Base-by-base conservation (phyloP, 441 rosid species). In the Erodium texanum region DNA sequence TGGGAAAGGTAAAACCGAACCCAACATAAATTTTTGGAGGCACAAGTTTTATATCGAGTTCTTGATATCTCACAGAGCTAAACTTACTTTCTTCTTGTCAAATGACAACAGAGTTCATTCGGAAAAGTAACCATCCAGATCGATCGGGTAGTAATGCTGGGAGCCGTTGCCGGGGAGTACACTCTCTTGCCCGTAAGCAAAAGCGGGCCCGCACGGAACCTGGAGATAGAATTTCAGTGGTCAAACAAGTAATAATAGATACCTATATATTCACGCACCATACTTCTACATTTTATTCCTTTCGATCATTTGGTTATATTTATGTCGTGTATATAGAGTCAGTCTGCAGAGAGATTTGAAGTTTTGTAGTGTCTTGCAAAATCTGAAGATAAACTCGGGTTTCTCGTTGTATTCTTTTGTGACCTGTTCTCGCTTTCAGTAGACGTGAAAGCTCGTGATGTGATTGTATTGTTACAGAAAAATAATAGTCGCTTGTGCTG, bases 91-190 rank as follows among this genome's bases (percentile, higher is more conserved):
- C n/a, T 59, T 4, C 36, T 69, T 2, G 22, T 64, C 63, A 38
- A 66, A 6, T 36, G 22, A 45, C 66, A 29, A 81, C 92, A 95
- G 99, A 95, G 95, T 67, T 92, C 98, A 7, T 95, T 92, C 24
- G 99, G 97, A 22, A 95, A 95, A 82, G 99, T 95, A 67, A 90
- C 99, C 0, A 95, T 95, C 75, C 98, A 95, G 81, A 95, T 95
- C 1, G 99, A 95, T 65, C 84, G 97, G 62, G 98, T 92, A 7
- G 96, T 95, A 34, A 90, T 92, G 98, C 92, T 95, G 27, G 98
- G 99, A 82, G 87, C 97, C 29, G 98, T 92, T 5, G 89, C 96
- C 0, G 96, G 98, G 62, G 99, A 92, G 72, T 95, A 95, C 79
- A 83, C 87, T 20, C 71, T 95, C 69, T 80, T 95, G 78, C 99